phyloP scores from a whole-genome alignment of 2,329 filamentous ascomycete genomes.

The Decorospora gaudefroyi region DNA sequence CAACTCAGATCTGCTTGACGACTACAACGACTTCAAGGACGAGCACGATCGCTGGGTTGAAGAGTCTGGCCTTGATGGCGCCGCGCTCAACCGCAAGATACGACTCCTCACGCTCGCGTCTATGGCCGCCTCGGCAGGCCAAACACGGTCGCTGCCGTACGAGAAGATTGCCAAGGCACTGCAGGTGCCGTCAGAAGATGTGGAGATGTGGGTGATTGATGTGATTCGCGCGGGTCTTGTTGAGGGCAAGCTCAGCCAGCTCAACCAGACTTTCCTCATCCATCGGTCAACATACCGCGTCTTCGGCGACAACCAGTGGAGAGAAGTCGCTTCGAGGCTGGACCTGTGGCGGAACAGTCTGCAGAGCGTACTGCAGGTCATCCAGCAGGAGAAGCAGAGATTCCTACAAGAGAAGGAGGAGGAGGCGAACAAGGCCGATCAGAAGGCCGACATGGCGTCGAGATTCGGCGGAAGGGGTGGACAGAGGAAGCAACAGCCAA shows the following conservation, averaged over 20 bases:
- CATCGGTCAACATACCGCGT: conserved; percentile 96
- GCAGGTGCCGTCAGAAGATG: conserved; percentile 78
- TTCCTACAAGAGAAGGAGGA: conserved; percentile 78
- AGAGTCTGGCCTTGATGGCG: conserved; percentile 71
- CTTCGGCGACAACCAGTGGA: conserved; percentile 98
- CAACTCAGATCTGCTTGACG: conserved; percentile 88
- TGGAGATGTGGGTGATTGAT: conserved; percentile 99
- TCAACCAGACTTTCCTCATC: conserved; percentile 90
- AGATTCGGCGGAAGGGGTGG: conserved; percentile 33
- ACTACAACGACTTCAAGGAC: conserved; percentile 93
- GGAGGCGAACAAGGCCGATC: conserved; percentile 71
- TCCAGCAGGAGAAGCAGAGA: conserved; percentile 79
- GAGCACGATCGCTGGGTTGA: conserved; percentile 87
- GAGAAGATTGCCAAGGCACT: conserved; percentile 80
- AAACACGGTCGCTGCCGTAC: conserved; percentile 87
- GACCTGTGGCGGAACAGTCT: conserved; percentile 90
- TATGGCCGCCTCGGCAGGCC: conserved; percentile 75
- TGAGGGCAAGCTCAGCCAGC: conserved; percentile 93
- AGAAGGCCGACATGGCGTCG: conserved; percentile 58
- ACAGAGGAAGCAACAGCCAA: conserved; percentile 36
- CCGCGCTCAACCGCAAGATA: conserved; percentile 88
- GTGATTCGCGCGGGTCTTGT: conserved; percentile 94
- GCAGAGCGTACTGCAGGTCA: conserved; percentile 74
- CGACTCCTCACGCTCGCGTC: conserved; percentile 91
- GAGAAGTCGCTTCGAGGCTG: conserved; percentile 85